Evolutionary conservation across 805 yeast genomes (phyloP).

Genomic region (Osmozyma mogii): DNA sequence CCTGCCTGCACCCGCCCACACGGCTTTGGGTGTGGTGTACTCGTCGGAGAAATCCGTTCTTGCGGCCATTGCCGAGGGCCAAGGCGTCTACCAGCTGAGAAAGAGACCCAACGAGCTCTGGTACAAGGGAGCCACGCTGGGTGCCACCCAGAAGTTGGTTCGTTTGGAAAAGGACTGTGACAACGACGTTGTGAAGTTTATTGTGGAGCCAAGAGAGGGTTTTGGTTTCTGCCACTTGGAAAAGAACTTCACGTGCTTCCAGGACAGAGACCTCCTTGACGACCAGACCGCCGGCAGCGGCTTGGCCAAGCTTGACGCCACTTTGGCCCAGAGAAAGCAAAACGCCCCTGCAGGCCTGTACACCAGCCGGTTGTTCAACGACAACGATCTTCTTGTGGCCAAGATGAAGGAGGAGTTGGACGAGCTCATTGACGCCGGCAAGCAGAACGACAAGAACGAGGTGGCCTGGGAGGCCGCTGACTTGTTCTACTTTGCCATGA

Average conservation of each 20-base stretch:
- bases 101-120: slow-evolving; percentile 72
- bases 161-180: slow-evolving; percentile 80
- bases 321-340: slow-evolving; percentile 51
- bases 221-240: slow-evolving; percentile 90
- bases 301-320: slow-evolving; percentile 55
- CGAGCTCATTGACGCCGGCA: slow-evolving; percentile 79
- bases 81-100: slow-evolving; percentile 93
- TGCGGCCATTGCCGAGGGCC: slow-evolving; percentile 70
- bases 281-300: slow-evolving; percentile 53
- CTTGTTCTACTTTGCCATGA: slow-evolving; percentile 50
- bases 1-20: slow-evolving; percentile 48
- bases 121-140: slow-evolving; percentile 96
- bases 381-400: slow-evolving; percentile 67
- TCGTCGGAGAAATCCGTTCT: slow-evolving; percentile 76
- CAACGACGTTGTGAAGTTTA: slow-evolving; percentile 79
- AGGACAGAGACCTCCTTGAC: slow-evolving; percentile 27
- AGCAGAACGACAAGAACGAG: slow-evolving; percentile 27
- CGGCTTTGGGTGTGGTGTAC: slow-evolving; percentile 77
- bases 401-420: slow-evolving; percentile 95
- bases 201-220: slow-evolving; percentile 72
- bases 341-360: slow-evolving; percentile 91
- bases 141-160: slow-evolving; percentile 78
- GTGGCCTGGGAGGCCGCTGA: slow-evolving; percentile 98
- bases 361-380: slow-evolving; percentile 80
- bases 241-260: slow-evolving; percentile 66